A percentile compares a stretch with the other conserved stretches of the same genome.
These are phyloP conservation scores for Eimeria maxima DNA, from an alignment of 169 alveolate genomes.

Conservation along the genomic window DNA sequence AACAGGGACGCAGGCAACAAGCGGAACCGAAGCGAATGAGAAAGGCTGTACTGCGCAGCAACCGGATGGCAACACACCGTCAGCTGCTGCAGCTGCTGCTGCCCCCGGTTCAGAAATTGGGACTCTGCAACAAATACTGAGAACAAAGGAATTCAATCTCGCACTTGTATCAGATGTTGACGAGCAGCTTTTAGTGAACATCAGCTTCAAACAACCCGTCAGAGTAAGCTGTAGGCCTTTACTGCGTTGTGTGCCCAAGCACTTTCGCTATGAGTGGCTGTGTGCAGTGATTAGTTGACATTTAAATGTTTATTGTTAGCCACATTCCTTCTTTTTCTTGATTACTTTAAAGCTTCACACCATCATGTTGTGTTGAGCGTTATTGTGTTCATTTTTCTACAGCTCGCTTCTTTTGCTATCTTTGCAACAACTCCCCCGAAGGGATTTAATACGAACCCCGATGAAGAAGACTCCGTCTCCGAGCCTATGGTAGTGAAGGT, in stretches of 20 bases:
- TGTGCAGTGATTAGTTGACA: too few relatives aligned
- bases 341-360: too few relatives aligned
- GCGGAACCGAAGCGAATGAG: neutral
- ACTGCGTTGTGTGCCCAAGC: neutral
- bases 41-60: neutral
- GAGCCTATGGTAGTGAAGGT: constrained; percentile 56
- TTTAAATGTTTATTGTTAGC: too few relatives aligned
- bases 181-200: constrained; percentile 41
- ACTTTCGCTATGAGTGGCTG: neutral
- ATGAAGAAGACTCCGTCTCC: constrained; percentile 37
- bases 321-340: neutral
- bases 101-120: constrained; percentile 21
- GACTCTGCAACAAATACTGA: constrained; percentile 50
- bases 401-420: constrained; percentile 32
- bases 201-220: constrained; percentile 68
- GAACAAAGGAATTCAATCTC: constrained; percentile 18
- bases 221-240: neutral
- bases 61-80: too few relatives aligned
- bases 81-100: constrained; percentile 6
- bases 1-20: neutral
- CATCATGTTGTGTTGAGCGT: too few relatives aligned
- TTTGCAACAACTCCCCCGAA: constrained; percentile 14
- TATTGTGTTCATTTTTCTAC: neutral
- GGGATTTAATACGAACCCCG: neutral
- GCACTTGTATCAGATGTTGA: constrained; percentile 67